Evolutionary conservation across 2,329 filamentous ascomycete species (phyloP).

Genomic region (Didymellaceae sp.): DNA sequence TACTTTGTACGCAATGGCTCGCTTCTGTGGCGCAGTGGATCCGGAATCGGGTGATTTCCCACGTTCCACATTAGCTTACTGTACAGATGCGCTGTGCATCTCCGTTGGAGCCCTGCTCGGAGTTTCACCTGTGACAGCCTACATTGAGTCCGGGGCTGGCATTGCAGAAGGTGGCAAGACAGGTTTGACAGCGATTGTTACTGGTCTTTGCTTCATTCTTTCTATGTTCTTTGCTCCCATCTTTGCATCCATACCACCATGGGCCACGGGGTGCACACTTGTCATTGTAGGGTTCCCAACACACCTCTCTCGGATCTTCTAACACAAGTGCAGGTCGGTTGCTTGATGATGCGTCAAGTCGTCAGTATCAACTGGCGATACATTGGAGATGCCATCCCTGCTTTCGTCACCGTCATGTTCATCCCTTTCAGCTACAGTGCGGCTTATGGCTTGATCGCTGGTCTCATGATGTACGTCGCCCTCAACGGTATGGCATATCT

Average conservation of each 20-base stretch:
- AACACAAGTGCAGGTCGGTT: slow-evolving; percentile 57
- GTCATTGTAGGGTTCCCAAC: slow-evolving; percentile 65
- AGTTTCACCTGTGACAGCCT: slow-evolving; percentile 81
- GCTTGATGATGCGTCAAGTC: slow-evolving; percentile 76
- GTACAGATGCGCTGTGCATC: slow-evolving; percentile 82
- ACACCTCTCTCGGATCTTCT: slow-evolving; percentile 7
- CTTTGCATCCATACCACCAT: slow-evolving; percentile 86
- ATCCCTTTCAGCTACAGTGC: slow-evolving; percentile 93
- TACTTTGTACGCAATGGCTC: slow-evolving; percentile 88
- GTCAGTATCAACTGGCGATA: slow-evolving; percentile 89
- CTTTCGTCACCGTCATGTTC: slow-evolving; percentile 80
- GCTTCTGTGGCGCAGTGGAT: slow-evolving; percentile 80
- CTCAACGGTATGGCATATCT: slow-evolving; percentile 76
- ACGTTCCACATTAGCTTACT: slow-evolving; percentile 81
- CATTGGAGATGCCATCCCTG: slow-evolving; percentile 81
- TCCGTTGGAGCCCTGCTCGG: slow-evolving; percentile 82
- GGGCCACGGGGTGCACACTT: slow-evolving; percentile 85
- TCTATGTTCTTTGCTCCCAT: slow-evolving; percentile 90
- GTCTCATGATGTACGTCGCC: slow-evolving; percentile 75
- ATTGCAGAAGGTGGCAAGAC: slow-evolving; percentile 88
- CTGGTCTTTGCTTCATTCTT: slow-evolving; percentile 84
- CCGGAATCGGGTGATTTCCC: slow-evolving; percentile 85
- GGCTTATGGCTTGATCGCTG: slow-evolving; percentile 83
- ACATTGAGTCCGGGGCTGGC: slow-evolving; percentile 85
- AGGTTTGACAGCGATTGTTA: slow-evolving; percentile 77